A percentile compares a stretch with the other conserved stretches of the same genome.
These are phyloP conservation scores for Carex kokanica DNA, from an alignment of 176 grass and related monocot species.

Conservation along the genomic window DNA sequence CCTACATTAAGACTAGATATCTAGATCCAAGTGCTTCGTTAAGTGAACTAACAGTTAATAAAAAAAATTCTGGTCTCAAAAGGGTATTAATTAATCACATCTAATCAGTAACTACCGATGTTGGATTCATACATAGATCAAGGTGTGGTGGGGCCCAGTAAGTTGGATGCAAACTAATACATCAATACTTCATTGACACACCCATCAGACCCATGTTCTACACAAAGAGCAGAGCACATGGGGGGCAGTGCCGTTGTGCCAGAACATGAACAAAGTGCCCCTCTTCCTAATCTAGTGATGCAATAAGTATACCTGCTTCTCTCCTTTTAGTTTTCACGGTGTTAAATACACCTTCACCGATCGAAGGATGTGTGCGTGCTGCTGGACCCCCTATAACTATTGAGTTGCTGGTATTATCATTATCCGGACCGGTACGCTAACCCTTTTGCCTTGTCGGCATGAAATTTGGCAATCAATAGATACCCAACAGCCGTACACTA, in stretches of 20 bases:
- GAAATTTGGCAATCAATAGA: conserved; percentile 10
- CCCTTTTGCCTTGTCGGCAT: background rate
- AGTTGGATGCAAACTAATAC: background rate
- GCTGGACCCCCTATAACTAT: background rate
- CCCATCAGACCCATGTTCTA: conserved; percentile 28
- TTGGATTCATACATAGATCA: background rate
- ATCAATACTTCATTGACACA: conserved; percentile 12
- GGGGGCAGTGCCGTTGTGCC: background rate
- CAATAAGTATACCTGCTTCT: background rate
- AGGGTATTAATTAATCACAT: background rate
- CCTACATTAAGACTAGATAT: background rate
- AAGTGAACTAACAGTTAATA: background rate
- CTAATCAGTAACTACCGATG: too few relatives aligned
- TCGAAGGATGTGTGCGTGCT: background rate
- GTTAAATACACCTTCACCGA: background rate
- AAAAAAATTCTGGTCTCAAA: background rate
- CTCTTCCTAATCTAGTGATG: conserved; percentile 9
- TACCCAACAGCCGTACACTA: background rate
- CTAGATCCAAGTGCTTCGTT: background rate
- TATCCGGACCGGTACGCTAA: background rate
- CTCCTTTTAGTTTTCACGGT: background rate
- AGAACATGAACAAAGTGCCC: conserved; percentile 2
- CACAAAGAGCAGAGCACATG: conserved; percentile 5
- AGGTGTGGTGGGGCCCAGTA: background rate
- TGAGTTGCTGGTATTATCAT: background rate